These are phyloP conservation scores for Fraxinus latifolia DNA, from an alignment of 305 asterid genomes.

Conservation along the genomic window DNA sequence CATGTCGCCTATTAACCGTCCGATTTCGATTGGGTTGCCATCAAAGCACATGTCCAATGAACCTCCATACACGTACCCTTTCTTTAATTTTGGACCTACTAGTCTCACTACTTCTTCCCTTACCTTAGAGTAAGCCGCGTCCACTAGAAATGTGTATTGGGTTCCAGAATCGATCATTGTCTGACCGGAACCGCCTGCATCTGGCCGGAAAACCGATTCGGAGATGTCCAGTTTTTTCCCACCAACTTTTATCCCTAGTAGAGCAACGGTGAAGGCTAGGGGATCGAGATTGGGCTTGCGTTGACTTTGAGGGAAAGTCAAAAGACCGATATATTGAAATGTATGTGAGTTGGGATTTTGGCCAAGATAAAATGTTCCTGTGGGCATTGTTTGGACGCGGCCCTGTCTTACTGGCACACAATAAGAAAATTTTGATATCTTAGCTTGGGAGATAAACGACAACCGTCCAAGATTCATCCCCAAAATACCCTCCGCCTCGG, in stretches of 20 bases:
- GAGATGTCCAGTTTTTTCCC: conserved; percentile 51
- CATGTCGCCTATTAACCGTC: conserved; percentile 58
- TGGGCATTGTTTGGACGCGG: conserved; percentile 23
- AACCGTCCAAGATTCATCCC: conserved; percentile 85
- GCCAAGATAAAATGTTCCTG: conserved; percentile 75
- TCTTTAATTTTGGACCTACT: conserved; percentile 52
- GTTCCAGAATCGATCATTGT: conserved; percentile 90
- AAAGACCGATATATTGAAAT: conserved; percentile 44
- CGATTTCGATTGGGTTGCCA: conserved; percentile 34
- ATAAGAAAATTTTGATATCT: conserved; percentile 64
- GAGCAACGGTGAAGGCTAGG: conserved; percentile 62
- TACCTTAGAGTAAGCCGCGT: conserved; percentile 49
- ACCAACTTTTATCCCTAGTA: conserved; percentile 54
- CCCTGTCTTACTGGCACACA: conserved; percentile 61
- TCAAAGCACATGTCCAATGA: conserved; percentile 78
- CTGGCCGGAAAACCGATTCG: conserved; percentile 51
- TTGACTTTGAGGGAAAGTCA: conserved; percentile 52
- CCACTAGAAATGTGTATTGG: conserved; percentile 72
- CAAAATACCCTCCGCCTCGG: conserved; percentile 74
- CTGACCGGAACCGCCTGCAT: conserved; percentile 77
- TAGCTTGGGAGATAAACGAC: conserved; percentile 72
- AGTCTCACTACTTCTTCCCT: conserved; percentile 50
- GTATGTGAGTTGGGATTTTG: conserved; percentile 55
- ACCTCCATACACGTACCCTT: conserved; percentile 53
- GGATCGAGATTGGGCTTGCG: conserved; percentile 75